Evolutionary conservation across 2,329 filamentous ascomycete genomes (phyloP), one percentile per base, ranked within the genome.

Genomic region (Colletotrichum australisinense): DNA sequence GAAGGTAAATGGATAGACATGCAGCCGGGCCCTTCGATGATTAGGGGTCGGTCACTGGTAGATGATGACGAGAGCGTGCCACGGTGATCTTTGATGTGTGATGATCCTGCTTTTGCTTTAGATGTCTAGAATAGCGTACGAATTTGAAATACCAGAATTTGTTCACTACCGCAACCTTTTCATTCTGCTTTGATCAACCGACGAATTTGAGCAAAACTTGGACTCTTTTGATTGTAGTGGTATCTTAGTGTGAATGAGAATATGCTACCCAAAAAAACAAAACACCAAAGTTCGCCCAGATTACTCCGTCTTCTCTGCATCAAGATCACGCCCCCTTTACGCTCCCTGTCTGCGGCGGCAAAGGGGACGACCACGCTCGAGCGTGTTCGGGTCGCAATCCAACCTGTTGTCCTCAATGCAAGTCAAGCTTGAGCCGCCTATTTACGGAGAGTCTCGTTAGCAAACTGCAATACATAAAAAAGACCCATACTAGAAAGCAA

Each of bases 1-100:
- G 87, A 92, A 65, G 90, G 92, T 1, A 84, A 87, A 42, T 96
- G 94, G 94, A 84, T 84, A 56, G 81, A 88, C 30, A 94, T 94
- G 92, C 81, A 85, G 77, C 78, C 87, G 1, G 93, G 93, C 0
- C 89, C 92, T 16, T 90, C 89, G 1, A 85, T 80, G 77, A 79
- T 87, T 52, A 59, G 59, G 19, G 55, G 73, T 26, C 77, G 81
- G 57, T 76, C 77, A 16, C n/a, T 75, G n/a, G 77, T 75, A 26
- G 75, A 74, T 11, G 75, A 59, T 12, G 75, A 77, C 19, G 75
- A 78, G 14, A 75, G 76, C 63, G 62, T 78, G 35, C 73, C 69
- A 53, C 76, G 76, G 38, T 75, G 73, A 74, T 72, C 32, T 65
- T 66, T 63, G 38, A 69, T 49, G 12, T 32, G 68, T 57, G 28